These are phyloP conservation scores for Tricholoma sp. DNA, from an alignment of 768 basidiomycete species.

Conservation along the genomic window DNA sequence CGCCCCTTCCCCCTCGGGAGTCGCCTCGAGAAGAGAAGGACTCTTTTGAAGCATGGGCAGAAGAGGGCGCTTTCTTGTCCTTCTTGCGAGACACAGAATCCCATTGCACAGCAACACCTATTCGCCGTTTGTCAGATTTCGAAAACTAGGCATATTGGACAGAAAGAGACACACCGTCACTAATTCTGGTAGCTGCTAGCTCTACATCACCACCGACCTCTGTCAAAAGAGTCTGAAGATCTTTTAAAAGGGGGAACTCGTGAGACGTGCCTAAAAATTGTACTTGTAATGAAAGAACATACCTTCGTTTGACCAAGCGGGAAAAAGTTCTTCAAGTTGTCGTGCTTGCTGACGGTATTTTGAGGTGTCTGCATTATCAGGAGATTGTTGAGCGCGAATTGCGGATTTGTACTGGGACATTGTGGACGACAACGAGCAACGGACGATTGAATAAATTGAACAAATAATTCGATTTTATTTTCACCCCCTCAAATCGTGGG, in stretches of 20 bases:
- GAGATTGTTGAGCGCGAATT: slow-evolving; percentile 31
- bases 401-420: slow-evolving; percentile 54
- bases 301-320: slow-evolving; percentile 70
- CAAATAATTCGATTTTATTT: neutral
- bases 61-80: slow-evolving; percentile 63
- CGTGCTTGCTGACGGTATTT: slow-evolving; percentile 52
- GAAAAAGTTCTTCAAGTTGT: slow-evolving; percentile 69
- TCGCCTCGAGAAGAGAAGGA: slow-evolving; percentile 45
- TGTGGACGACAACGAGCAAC: slow-evolving; percentile 23
- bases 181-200: slow-evolving; percentile 67
- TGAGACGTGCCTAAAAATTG: slow-evolving; percentile 19
- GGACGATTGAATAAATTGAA: slow-evolving; percentile 11
- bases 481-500: neutral
- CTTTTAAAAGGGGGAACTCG: slow-evolving; percentile 28
- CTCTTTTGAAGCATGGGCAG: slow-evolving; percentile 48
- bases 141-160: slow-evolving; percentile 7
- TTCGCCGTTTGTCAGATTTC: slow-evolving; percentile 13
- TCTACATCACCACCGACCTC: slow-evolving; percentile 70
- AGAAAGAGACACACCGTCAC: slow-evolving; percentile 50
- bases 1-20: slow-evolving; percentile 58
- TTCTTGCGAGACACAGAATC: slow-evolving; percentile 82
- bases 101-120: slow-evolving; percentile 78
- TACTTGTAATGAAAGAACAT: slow-evolving; percentile 6
- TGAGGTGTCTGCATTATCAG: slow-evolving; percentile 27
- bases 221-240: slow-evolving; percentile 62